Evolutionary conservation across 2,329 filamentous ascomycete species (phyloP), one percentile per base, ranked within the genome.

Genomic region (Aspergillus intermedius): DNA sequence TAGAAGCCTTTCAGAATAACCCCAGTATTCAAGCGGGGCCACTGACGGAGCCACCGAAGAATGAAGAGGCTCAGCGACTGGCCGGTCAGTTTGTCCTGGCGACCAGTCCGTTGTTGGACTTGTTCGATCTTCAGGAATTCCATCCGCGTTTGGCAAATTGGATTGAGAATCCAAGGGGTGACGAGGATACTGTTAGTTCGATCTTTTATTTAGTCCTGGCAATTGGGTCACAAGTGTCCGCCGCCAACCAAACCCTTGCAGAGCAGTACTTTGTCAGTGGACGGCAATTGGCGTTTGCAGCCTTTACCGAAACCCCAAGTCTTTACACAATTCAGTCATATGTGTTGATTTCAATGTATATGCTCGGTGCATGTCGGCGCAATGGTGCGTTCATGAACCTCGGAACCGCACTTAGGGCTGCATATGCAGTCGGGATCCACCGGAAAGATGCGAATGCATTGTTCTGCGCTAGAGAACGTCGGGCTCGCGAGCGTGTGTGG

Each of bases 331-430:
- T 79, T 2, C 75, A 78, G 54, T 75, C 74, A 1, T 78, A 77
- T 54, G 65, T 74, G 5, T 55, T 78, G 13, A 69, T 78, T n/a
- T 71, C 75, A 1, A 70, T 78, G 52, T 78, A 74, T 54, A 75
- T 78, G 74, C 64, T 79, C 2, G 66, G 75, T 23, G 73, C 73
- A 9, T 77, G 73, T 48, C 72, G 77, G 40, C 73, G 75, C 9
- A 79, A 79, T 50, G 76, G 74, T 1, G 75, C 76, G 5, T 78
- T 76, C 47, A 69, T 78, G 55, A 74, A 77, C 43, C 70, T 78
- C 15, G 75, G 75, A 50, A 66, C 78, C 47, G 75, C 76, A n/a
- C 66, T 76, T 19, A 70, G 76, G 23, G 74, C 75, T 10, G 74
- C 75, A 1, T 78, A 78, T 52, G 74, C 76, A 1, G 72, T 78